Conservation (phyloP, 1,139 yeast species). For the Yamadazyma aaseri region DNA sequence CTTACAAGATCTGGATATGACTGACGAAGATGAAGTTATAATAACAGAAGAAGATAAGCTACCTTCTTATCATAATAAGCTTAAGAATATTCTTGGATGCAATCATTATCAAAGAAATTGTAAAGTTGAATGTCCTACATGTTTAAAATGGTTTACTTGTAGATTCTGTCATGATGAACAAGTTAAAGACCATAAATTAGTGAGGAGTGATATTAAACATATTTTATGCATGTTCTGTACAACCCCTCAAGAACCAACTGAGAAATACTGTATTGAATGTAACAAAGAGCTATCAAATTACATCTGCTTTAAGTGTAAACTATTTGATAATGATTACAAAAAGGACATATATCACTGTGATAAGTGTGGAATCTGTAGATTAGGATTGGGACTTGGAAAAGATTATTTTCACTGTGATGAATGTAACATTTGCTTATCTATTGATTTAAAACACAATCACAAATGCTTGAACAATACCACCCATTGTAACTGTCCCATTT, state of each 20-base stretch:
- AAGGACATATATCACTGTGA: conserved; percentile 90
- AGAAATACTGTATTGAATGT: conserved; percentile 66
- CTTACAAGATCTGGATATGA: conserved; percentile 1
- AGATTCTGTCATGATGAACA: conserved; percentile 81
- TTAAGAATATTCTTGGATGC: conserved; percentile 61
- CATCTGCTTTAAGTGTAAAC: conserved; percentile 72
- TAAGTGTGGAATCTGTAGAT: conserved; percentile 88
- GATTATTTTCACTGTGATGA: conserved; percentile 89
- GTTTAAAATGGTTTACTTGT: conserved; percentile 76
- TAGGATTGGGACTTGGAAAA: conserved; percentile 83
- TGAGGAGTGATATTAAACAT: conserved; percentile 62
- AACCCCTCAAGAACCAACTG: conserved; percentile 69
- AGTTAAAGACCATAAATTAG: conserved; percentile 55
- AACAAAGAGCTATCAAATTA: conserved; percentile 67
- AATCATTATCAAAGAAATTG: conserved; percentile 81
- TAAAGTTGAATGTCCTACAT: conserved; percentile 76
- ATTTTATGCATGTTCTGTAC: conserved; percentile 80
- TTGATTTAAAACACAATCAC: conserved; percentile 75
- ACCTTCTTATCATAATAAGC: conserved; percentile 49
- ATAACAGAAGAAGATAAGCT: conserved; percentile 49
- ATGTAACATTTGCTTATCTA: conserved; percentile 88
- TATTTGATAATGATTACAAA: conserved; percentile 78
- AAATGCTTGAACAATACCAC: conserved; percentile 84
- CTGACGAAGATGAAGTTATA: conserved; percentile 32
- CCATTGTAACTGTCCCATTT: conserved; percentile 89